Percentiles rank a stretch among this genome's conserved stretches.
phyloP scores from a whole-genome alignment of 2,329 filamentous ascomycete species.

The Aspergillus ruber region DNA sequence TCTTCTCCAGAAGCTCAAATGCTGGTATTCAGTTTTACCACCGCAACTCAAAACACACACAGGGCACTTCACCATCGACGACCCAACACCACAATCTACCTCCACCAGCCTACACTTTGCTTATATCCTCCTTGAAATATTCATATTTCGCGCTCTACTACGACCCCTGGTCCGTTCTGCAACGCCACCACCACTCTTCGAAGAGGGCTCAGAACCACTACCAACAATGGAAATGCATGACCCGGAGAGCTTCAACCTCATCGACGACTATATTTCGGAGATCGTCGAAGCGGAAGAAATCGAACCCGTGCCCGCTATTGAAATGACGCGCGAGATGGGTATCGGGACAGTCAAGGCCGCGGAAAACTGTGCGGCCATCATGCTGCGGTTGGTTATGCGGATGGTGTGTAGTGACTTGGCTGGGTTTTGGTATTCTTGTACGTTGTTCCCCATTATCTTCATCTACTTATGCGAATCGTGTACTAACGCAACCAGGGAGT shows the following conservation, averaged over 20 bases:
- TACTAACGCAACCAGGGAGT: constrained; percentile 6
- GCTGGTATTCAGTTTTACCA: constrained; percentile 19
- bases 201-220: constrained; percentile 5
- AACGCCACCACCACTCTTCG: constrained; percentile 9
- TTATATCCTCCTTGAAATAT: constrained; percentile 19
- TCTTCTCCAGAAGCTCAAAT: constrained; percentile 14
- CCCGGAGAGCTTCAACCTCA: not conserved
- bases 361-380: constrained; percentile 16
- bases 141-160: constrained; percentile 21
- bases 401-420: constrained; percentile 12
- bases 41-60: constrained; percentile 8
- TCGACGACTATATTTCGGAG: constrained; percentile 9
- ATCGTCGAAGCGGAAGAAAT: constrained; percentile 7
- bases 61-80: constrained; percentile 4
- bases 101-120: constrained; percentile 16
- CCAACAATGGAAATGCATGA: not conserved
- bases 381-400: constrained; percentile 13
- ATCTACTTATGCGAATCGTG: not conserved
- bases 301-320: constrained; percentile 8
- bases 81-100: constrained; percentile 5
- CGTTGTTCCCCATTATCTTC: not conserved
- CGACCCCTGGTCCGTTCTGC: constrained; percentile 12
- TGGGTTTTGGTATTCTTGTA: constrained; percentile 19
- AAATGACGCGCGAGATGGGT: constrained; percentile 8
- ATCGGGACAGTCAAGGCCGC: constrained; percentile 13